Evolutionary conservation across 2,329 filamentous ascomycete species (phyloP).

Genomic region (Paracamarosporium sp.): DNA sequence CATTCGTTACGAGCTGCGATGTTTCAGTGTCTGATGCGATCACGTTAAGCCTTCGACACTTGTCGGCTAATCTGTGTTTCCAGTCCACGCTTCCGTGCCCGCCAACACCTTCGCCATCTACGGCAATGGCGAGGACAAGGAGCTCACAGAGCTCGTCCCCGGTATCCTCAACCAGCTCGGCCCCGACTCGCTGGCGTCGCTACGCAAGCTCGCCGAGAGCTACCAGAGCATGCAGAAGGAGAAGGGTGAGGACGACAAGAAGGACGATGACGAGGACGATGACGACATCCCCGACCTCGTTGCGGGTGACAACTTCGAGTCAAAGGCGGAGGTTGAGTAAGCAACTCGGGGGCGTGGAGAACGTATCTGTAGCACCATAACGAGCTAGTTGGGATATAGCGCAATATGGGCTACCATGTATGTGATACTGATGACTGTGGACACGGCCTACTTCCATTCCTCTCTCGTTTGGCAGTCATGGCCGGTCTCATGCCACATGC

Average conservation of each 20-base stretch:
- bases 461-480: constrained; percentile 32
- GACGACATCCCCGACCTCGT: constrained; percentile 98
- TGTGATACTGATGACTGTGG: constrained; percentile 27
- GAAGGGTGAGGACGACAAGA: constrained; percentile 77
- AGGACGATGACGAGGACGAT: constrained; percentile 65
- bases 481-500: constrained; percentile 37
- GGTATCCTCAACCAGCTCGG: constrained; percentile 99
- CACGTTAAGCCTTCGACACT: not conserved
- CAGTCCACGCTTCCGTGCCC: constrained; percentile 95
- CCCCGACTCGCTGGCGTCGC: constrained; percentile 94
- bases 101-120: constrained; percentile 99
- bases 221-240: constrained; percentile 99
- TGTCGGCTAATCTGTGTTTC: constrained; percentile 15
- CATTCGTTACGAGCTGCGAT: not conserved
- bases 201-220: constrained; percentile 98
- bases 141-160: constrained; percentile 98
- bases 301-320: constrained; percentile 97
- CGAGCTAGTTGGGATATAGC: constrained; percentile 24
- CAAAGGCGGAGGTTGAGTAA: constrained; percentile 85
- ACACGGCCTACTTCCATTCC: constrained; percentile 20
- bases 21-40: not conserved
- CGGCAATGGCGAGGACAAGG: constrained; percentile 98
- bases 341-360: constrained; percentile 15
- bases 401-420: constrained; percentile 25
- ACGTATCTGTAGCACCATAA: constrained; percentile 24